Evolutionary conservation across 345 rosid species (phyloP).

Genomic region (Viola odorata): DNA sequence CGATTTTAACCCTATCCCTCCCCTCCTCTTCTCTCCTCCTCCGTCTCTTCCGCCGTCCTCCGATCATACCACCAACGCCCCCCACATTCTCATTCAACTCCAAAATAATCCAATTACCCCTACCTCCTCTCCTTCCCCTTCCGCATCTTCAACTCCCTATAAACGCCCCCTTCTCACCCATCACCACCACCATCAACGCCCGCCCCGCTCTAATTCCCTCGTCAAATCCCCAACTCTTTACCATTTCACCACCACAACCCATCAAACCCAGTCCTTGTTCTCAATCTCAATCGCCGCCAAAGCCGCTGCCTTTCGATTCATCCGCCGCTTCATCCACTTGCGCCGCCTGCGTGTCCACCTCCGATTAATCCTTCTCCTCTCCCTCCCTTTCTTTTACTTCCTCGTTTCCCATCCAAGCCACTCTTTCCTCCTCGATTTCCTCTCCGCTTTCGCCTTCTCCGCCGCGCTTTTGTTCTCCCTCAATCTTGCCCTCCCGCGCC

Average conservation of each 20-base stretch:
- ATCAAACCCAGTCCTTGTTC: slow-evolving; percentile 21
- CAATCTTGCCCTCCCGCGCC: slow-evolving; percentile 70
- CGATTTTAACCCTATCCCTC: slow-evolving; percentile 78
- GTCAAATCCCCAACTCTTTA: slow-evolving; percentile 50
- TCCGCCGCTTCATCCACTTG: slow-evolving; percentile 45
- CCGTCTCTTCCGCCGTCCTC: not conserved
- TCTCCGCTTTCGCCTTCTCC: slow-evolving; percentile 80
- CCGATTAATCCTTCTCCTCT: slow-evolving; percentile 56
- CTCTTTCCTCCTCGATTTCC: slow-evolving; percentile 70
- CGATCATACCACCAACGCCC: not conserved
- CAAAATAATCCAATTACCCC: slow-evolving; percentile 48
- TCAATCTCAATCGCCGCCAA: slow-evolving; percentile 44
- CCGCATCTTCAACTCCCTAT: slow-evolving; percentile 46
- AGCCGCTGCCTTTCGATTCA: slow-evolving; percentile 38
- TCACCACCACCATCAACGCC: not conserved
- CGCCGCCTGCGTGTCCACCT: slow-evolving; percentile 50
- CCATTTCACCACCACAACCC: slow-evolving; percentile 33
- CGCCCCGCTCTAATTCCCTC: not conserved
- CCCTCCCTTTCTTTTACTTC: slow-evolving; percentile 73
- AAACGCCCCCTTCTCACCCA: slow-evolving; percentile 56
- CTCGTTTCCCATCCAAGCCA: slow-evolving; percentile 76
- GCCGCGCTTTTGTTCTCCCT: slow-evolving; percentile 69
- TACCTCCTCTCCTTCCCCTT: slow-evolving; percentile 27
- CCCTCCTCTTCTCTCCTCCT: slow-evolving; percentile 29
- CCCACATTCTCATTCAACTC: too few relatives aligned